Conservation (phyloP, 2,329 filamentous ascomycete genomes). For the Drechslerella stenobrocha region DNA sequence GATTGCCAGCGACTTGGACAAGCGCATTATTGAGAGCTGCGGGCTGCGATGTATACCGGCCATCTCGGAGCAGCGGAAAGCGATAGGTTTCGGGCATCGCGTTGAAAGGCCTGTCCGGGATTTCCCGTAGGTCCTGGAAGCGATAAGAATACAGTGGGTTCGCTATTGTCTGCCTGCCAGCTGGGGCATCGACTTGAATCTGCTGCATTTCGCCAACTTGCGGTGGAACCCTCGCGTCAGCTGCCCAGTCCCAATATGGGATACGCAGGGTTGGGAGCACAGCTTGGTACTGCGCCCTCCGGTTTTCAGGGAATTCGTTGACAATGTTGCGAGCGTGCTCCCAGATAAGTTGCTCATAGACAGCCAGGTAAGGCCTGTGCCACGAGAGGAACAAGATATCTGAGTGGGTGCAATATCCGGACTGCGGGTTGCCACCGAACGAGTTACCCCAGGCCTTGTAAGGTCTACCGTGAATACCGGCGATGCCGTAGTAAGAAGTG, state of each 20-base stretch:
- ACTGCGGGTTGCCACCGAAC: conserved; percentile 10
- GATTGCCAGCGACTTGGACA: conserved; percentile 14
- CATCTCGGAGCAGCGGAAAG: conserved; percentile 9
- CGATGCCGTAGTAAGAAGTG: conserved; percentile 77
- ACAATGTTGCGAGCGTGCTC: conserved; percentile 56
- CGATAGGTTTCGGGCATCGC: conserved; percentile 19
- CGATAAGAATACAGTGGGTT: conserved; percentile 67
- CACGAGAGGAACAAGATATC: conserved; percentile 68
- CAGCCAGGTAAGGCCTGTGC: conserved; percentile 77
- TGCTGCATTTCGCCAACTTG: conserved; percentile 44
- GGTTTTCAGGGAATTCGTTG: conserved; percentile 57
- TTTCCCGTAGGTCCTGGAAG: conserved; percentile 57
- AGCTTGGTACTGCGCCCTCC: conserved; percentile 59
- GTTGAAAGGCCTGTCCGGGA: conserved; percentile 24
- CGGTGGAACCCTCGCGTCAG: conserved; percentile 55
- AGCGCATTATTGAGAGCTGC: conserved; percentile 28
- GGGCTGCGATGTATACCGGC: conserved; percentile 31
- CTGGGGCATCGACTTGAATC: conserved; percentile 63
- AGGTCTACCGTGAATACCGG: conserved; percentile 73
- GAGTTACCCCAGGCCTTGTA: conserved; percentile 26
- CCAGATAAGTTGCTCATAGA: conserved; percentile 58
- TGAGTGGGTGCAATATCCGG: conserved; percentile 39
- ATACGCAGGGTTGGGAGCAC: conserved; percentile 58
- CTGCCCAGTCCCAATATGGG: conserved; percentile 61
- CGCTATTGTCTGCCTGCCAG: conserved; percentile 62